Percentiles rank a stretch among this genome's conserved stretches.
Evolutionary conservation across 2,329 filamentous ascomycete species (phyloP).

Genomic region (Colletotrichum neosansevieriae): DNA sequence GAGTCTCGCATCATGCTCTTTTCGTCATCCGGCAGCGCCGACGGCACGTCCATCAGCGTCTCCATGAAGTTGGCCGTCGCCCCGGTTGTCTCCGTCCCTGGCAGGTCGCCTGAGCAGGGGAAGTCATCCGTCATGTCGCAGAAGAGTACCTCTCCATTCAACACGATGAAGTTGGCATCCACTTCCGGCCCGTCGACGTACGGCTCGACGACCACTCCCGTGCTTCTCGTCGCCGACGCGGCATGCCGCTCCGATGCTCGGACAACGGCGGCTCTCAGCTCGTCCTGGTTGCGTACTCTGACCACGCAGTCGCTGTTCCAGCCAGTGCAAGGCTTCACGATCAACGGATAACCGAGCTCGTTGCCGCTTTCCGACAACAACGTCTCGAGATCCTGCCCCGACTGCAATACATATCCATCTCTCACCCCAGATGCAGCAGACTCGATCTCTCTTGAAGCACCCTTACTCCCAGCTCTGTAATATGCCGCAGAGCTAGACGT

Average conservation of each 20-base stretch:
- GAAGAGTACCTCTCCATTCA: slow-evolving; percentile 54
- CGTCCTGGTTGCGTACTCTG: slow-evolving; percentile 45
- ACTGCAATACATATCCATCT: slow-evolving; percentile 28
- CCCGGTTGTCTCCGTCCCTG: not conserved
- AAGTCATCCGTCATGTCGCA: slow-evolving; percentile 54
- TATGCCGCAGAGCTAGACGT: slow-evolving; percentile 47
- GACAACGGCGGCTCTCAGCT: slow-evolving; percentile 45
- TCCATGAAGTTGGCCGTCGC: slow-evolving; percentile 23
- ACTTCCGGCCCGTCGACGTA: slow-evolving; percentile 57
- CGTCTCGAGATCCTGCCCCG: slow-evolving; percentile 40
- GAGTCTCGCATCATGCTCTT: not conserved
- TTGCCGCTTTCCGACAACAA: slow-evolving; percentile 16
- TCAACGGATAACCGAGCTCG: slow-evolving; percentile 45
- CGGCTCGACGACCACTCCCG: slow-evolving; percentile 51
- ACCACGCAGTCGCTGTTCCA: slow-evolving; percentile 50
- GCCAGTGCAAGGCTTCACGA: slow-evolving; percentile 53
- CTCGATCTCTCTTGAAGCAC: slow-evolving; percentile 43
- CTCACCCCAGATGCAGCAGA: slow-evolving; percentile 25
- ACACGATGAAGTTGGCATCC: slow-evolving; percentile 55
- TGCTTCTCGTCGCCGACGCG: slow-evolving; percentile 39
- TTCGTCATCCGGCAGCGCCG: not conserved
- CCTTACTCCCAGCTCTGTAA: slow-evolving; percentile 48
- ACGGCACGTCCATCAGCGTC: slow-evolving; percentile 7
- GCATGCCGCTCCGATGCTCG: slow-evolving; percentile 40
- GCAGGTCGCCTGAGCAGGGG: slow-evolving; percentile 43